Evolutionary conservation across 1,139 yeast genomes (phyloP).

Genomic region (Sugiyamaella novakii): DNA sequence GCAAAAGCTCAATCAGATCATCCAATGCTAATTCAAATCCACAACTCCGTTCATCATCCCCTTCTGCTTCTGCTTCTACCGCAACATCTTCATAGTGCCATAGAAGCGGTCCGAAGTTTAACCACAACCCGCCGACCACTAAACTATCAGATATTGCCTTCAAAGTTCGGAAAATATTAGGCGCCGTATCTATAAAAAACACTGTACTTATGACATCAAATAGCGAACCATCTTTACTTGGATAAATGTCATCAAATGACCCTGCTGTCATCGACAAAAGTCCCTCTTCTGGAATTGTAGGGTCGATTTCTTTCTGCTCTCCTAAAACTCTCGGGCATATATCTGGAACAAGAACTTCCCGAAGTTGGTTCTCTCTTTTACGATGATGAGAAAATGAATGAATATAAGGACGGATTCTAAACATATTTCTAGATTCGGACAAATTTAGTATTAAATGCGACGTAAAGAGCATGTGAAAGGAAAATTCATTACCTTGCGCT

Average conservation of each 20-base stretch:
- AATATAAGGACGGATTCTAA: conserved; percentile 66
- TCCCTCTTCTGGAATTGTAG: conserved; percentile 50
- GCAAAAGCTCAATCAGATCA: conserved; percentile 55
- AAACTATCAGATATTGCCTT: conserved; percentile 58
- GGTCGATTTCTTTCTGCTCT: conserved; percentile 39
- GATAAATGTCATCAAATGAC: conserved; percentile 75
- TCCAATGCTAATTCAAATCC: conserved; percentile 69
- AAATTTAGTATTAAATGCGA: conserved; percentile 67
- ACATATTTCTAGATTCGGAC: conserved; percentile 54
- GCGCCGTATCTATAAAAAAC: conserved; percentile 79
- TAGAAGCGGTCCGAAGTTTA: conserved; percentile 80
- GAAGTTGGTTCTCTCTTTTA: conserved; percentile 53
- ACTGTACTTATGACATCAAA: conserved; percentile 66
- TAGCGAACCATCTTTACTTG: conserved; percentile 37
- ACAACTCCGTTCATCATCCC: conserved; percentile 42
- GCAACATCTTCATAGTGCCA: conserved; percentile 78
- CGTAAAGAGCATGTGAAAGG: conserved; percentile 75
- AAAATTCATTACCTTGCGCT: conserved; percentile 84
- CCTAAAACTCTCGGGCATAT: conserved; percentile 36
- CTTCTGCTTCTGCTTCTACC: conserved; percentile 18
- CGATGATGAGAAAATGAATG: conserved; percentile 75
- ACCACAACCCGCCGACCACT: conserved; percentile 65
- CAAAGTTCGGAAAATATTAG: conserved; percentile 70
- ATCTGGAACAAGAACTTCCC: conserved; percentile 52
- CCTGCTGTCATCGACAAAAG: conserved; percentile 81